Conservation (phyloP, 192 early-diverging fungal genomes). For the Umbelopsis isabellina region DNA sequence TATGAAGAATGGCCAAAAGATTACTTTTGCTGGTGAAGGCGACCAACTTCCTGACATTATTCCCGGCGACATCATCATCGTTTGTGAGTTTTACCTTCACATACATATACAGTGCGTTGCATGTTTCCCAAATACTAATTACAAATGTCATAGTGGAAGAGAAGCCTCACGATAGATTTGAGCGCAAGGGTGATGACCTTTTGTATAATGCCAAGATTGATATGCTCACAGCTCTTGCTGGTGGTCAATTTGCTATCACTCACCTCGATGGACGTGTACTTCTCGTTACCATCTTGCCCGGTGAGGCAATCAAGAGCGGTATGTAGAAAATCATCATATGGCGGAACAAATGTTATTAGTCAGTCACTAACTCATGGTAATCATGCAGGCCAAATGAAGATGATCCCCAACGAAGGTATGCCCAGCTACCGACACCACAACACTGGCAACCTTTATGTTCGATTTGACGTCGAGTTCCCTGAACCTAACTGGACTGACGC, state of each 20-base stretch:
- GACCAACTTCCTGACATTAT: slow-evolving; percentile 93
- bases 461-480: slow-evolving; percentile 96
- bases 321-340: slow-evolving; percentile 7
- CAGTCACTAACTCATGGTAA: background rate
- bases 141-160: slow-evolving; percentile 65
- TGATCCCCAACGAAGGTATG: slow-evolving; percentile 92
- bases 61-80: slow-evolving; percentile 98
- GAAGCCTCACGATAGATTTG: slow-evolving; percentile 92
- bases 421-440: slow-evolving; percentile 88
- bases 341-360: background rate
- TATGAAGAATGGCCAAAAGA: slow-evolving; percentile 96
- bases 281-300: slow-evolving; percentile 87
- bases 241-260: slow-evolving; percentile 88
- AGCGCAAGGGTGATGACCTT: slow-evolving; percentile 92
- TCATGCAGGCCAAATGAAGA: slow-evolving; percentile 72
- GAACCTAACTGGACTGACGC: slow-evolving; percentile 74
- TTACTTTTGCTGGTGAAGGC: slow-evolving; percentile 93
- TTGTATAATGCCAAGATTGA: slow-evolving; percentile 93
- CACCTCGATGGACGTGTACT: slow-evolving; percentile 94
- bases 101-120: background rate
- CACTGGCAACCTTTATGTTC: slow-evolving; percentile 91
- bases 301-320: slow-evolving; percentile 94
- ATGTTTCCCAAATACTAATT: background rate
- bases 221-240: slow-evolving; percentile 91
- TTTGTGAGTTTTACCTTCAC: slow-evolving; percentile 30